phyloP scores from a whole-genome alignment of 306 rosid genomes.

The Oxytropis ochrocephala region DNA sequence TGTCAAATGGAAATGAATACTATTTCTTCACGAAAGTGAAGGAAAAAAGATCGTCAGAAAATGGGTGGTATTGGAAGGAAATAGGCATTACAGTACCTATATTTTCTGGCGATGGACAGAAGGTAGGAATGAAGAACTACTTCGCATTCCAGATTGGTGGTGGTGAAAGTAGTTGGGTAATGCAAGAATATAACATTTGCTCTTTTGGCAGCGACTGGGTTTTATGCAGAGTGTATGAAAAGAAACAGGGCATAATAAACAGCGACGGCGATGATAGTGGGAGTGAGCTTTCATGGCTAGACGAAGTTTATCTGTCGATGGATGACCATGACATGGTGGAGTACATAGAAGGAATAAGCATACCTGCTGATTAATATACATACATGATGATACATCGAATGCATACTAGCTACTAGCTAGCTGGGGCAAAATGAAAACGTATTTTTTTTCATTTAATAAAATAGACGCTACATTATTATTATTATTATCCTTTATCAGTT shows the following conservation, averaged over 20 bases:
- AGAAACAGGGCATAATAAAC: background rate
- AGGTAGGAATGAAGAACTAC: slow-evolving; percentile 39
- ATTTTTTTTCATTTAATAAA: too few relatives aligned
- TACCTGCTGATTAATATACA: background rate
- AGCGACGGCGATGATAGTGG: slow-evolving; percentile 33
- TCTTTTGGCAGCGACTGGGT: slow-evolving; percentile 28
- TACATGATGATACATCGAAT: background rate
- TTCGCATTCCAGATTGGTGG: slow-evolving; percentile 23
- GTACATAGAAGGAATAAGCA: slow-evolving; percentile 23
- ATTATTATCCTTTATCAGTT: too few relatives aligned
- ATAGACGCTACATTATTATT: too few relatives aligned
- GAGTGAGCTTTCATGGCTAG: slow-evolving; percentile 42
- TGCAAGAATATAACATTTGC: slow-evolving; percentile 42
- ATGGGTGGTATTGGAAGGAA: slow-evolving; percentile 48
- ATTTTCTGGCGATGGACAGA: slow-evolving; percentile 12
- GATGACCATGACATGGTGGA: slow-evolving; percentile 19
- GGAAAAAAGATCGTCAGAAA: slow-evolving; percentile 23
- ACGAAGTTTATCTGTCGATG: slow-evolving; percentile 27
- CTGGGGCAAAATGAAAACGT: too few relatives aligned
- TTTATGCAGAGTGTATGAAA: slow-evolving; percentile 43
- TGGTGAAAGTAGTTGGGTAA: slow-evolving; percentile 39
- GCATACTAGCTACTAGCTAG: background rate
- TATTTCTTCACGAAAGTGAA: slow-evolving; percentile 35
- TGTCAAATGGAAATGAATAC: slow-evolving; percentile 29
- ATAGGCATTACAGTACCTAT: slow-evolving; percentile 22